phyloP scores from a whole-genome alignment of 1,139 yeast species.

The Candida sp. region DNA sequence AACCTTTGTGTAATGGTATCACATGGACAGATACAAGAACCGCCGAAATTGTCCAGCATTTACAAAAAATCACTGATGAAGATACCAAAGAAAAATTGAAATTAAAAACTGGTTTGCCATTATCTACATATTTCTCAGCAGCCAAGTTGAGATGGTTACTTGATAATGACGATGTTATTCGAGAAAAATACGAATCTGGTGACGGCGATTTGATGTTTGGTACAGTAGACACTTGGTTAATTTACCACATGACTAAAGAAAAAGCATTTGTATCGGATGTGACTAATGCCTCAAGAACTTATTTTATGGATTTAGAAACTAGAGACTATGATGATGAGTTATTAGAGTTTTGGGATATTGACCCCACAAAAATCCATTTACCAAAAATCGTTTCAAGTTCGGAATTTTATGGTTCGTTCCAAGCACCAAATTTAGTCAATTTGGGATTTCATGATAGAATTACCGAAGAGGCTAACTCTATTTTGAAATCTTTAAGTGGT shows the following conservation, averaged over 20 bases:
- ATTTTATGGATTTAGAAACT: conserved; percentile 81
- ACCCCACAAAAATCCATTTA: conserved; percentile 61
- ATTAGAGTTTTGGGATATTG: conserved; percentile 77
- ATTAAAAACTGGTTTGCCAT: conserved; percentile 78
- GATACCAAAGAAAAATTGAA: conserved; percentile 59
- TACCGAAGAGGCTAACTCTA: conserved; percentile 50
- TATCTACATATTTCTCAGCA: conserved; percentile 89
- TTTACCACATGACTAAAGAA: conserved; percentile 79
- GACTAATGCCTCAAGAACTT: conserved; percentile 89
- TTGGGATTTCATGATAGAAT: conserved; percentile 52
- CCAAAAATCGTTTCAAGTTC: conserved; percentile 84
- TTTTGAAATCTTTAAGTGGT: conserved; percentile 46
- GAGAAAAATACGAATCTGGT: conserved; percentile 69
- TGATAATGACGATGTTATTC: conserved; percentile 71
- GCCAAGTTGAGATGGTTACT: conserved; percentile 88
- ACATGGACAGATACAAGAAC: conserved; percentile 98
- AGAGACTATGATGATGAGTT: conserved; percentile 74
- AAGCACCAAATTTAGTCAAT: conserved; percentile 51
- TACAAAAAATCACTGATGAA: conserved; percentile 55
- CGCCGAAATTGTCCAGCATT: conserved; percentile 63
- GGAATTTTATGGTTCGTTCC: conserved; percentile 73
- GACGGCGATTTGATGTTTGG: conserved; percentile 82
- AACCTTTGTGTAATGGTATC: conserved; percentile 82
- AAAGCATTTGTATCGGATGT: conserved; percentile 77
- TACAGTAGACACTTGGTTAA: conserved; percentile 93